phyloP scores from a whole-genome alignment of 192 early-diverging fungal species.

The Podila minutissima region DNA sequence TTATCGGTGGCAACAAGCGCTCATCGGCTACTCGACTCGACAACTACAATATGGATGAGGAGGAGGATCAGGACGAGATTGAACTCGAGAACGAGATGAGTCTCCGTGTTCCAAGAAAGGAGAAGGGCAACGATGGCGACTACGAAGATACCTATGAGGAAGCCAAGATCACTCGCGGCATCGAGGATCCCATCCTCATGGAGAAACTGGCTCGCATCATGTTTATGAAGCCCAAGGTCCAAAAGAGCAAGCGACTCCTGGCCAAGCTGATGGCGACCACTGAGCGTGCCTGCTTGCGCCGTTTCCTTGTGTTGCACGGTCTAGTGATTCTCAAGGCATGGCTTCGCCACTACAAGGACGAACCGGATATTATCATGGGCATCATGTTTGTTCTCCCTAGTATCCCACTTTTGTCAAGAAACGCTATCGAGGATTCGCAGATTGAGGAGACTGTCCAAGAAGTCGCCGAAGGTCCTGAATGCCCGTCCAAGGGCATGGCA shows the following conservation, averaged over 20 bases:
- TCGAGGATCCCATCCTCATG: slow-evolving; percentile 49
- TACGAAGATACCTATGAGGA: slow-evolving; percentile 51
- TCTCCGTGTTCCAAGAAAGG: slow-evolving; percentile 59
- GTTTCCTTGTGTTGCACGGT: slow-evolving; percentile 75
- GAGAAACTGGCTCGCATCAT: slow-evolving; percentile 41
- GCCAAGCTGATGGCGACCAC: slow-evolving; percentile 71
- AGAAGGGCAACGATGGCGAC: slow-evolving; percentile 53
- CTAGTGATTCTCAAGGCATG: slow-evolving; percentile 80
- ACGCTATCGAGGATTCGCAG: slow-evolving; percentile 81
- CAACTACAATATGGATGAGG: slow-evolving; percentile 60
- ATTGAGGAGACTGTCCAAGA: slow-evolving; percentile 74
- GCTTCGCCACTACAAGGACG: slow-evolving; percentile 71
- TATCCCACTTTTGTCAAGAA: slow-evolving; percentile 83
- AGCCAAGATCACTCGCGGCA: slow-evolving; percentile 29
- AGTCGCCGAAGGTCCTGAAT: slow-evolving; percentile 57
- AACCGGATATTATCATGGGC: slow-evolving; percentile 68
- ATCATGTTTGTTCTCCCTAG: slow-evolving; percentile 73
- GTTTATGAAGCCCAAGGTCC: slow-evolving; percentile 79
- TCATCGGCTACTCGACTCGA: slow-evolving; percentile 63
- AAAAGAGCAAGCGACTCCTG: slow-evolving; percentile 78
- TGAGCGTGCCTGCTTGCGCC: slow-evolving; percentile 56
- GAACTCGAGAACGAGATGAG: slow-evolving; percentile 65
- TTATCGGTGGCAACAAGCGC: slow-evolving; percentile 88
- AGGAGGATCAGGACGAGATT: slow-evolving; percentile 63
- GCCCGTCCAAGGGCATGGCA: slow-evolving; percentile 57